These are phyloP conservation scores for Retiboletus flavoniger DNA, from an alignment of 1,284 basidiomycete genomes.

Conservation along the genomic window DNA sequence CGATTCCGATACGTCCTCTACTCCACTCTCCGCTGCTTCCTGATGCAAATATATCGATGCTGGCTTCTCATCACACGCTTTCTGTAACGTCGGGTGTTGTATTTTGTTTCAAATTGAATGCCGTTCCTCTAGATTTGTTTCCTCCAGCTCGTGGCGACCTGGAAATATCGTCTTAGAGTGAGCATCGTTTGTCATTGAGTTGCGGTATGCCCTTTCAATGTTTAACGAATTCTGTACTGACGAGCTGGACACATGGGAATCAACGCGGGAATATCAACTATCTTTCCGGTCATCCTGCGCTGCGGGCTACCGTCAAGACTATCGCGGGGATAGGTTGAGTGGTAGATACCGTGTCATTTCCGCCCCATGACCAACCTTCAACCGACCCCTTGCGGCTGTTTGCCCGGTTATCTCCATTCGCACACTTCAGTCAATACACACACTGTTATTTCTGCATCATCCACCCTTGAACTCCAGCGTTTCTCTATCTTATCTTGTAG, in stretches of 20 bases:
- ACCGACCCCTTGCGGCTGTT: background rate
- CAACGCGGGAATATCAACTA: background rate
- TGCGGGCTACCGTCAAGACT: background rate
- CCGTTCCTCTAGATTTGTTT: background rate
- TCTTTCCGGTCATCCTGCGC: background rate
- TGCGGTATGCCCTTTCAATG: background rate
- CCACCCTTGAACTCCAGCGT: background rate
- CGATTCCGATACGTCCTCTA: background rate
- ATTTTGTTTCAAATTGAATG: background rate
- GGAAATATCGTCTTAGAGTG: background rate
- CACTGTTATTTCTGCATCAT: background rate
- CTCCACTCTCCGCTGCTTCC: background rate
- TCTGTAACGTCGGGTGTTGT: background rate
- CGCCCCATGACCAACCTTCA: background rate
- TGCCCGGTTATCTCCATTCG: constrained; percentile 2
- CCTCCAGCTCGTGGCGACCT: background rate
- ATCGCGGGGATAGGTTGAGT: background rate
- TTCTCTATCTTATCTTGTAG: constrained; percentile 12
- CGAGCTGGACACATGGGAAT: background rate
- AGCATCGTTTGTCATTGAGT: background rate
- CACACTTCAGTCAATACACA: background rate
- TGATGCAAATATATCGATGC: background rate
- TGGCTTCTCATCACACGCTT: background rate
- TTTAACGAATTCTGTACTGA: background rate
- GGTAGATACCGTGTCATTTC: background rate